Conservation (phyloP, 192 early-diverging fungal species). For the Funneliformis mosseae region DNA sequence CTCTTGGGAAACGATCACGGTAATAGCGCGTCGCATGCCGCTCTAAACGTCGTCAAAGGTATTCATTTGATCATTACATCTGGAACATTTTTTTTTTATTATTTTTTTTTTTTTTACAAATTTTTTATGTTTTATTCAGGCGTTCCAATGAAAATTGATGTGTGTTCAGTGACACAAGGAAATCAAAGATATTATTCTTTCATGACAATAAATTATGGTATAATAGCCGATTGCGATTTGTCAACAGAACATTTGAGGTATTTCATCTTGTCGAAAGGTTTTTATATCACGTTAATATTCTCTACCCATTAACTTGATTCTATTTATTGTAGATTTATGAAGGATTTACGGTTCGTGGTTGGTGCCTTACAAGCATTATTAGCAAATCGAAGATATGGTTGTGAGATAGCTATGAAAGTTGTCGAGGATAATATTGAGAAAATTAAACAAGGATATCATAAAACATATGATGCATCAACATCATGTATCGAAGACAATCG, state of each 20-base stretch:
- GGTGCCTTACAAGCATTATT: constrained; percentile 51
- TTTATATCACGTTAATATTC: not conserved
- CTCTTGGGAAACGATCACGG: constrained; percentile 53
- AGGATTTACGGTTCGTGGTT: constrained; percentile 48
- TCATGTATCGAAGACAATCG: constrained; percentile 4
- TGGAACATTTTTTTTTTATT: too few relatives aligned
- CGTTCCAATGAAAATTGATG: constrained; percentile 52
- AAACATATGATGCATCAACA: constrained; percentile 1
- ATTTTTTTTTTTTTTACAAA: not conserved
- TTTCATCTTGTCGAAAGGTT: not conserved
- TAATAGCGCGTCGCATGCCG: constrained; percentile 37
- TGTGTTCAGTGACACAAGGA: constrained; percentile 58
- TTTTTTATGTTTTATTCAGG: constrained; percentile 43
- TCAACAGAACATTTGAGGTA: constrained; percentile 56
- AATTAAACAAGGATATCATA: constrained; percentile 43
- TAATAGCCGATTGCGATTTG: constrained; percentile 59
- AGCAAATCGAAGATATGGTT: constrained; percentile 40
- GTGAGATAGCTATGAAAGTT: constrained; percentile 49
- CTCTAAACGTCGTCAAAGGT: constrained; percentile 51
- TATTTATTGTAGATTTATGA: constrained; percentile 52
- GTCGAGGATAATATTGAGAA: constrained; percentile 44
- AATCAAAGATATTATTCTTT: constrained; percentile 55
- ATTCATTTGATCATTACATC: not conserved
- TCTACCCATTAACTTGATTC: not conserved
- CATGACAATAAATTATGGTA: constrained; percentile 57